Conservation (phyloP, 2,329 filamentous ascomycete genomes). For the Paecilomyces formosus region DNA sequence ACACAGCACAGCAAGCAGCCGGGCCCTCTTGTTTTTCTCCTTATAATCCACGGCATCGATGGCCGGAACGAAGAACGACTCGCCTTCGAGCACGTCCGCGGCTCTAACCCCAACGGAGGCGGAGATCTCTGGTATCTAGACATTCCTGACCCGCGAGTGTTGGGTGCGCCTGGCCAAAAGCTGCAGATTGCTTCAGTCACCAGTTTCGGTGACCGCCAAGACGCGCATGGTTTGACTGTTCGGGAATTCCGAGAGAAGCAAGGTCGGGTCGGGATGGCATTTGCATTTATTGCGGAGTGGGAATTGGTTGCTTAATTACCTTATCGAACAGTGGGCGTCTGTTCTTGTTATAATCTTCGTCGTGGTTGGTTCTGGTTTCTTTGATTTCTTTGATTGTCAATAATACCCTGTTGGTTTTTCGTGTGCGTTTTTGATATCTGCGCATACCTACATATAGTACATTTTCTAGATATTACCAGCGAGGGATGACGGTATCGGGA, state of each 20-base stretch:
- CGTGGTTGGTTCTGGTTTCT: neutral
- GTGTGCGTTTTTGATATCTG: neutral
- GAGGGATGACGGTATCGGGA: too few relatives aligned
- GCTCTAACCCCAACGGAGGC: constrained; percentile 47
- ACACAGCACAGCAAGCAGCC: constrained; percentile 56
- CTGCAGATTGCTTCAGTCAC: constrained; percentile 59
- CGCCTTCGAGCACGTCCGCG: constrained; percentile 51
- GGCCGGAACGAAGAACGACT: constrained; percentile 62
- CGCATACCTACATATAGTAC: too few relatives aligned
- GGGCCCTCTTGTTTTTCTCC: constrained; percentile 60
- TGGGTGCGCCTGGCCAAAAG: constrained; percentile 63
- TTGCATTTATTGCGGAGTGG: constrained; percentile 49
- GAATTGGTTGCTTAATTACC: constrained; percentile 33
- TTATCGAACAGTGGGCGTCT: neutral
- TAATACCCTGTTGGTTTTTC: neutral
- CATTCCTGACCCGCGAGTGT: constrained; percentile 51
- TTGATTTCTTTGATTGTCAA: neutral
- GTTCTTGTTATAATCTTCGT: too few relatives aligned
- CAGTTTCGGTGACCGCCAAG: constrained; percentile 41
- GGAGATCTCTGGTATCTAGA: constrained; percentile 78
- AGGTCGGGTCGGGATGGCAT: constrained; percentile 42
- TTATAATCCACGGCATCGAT: constrained; percentile 59
- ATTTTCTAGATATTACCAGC: too few relatives aligned
- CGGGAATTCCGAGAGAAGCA: constrained; percentile 42
- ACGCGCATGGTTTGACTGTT: constrained; percentile 46